Evolutionary conservation across 371 early-diverging fungal species (phyloP), one percentile per base, ranked within the genome.

Genomic region (Nematocida sp.): DNA sequence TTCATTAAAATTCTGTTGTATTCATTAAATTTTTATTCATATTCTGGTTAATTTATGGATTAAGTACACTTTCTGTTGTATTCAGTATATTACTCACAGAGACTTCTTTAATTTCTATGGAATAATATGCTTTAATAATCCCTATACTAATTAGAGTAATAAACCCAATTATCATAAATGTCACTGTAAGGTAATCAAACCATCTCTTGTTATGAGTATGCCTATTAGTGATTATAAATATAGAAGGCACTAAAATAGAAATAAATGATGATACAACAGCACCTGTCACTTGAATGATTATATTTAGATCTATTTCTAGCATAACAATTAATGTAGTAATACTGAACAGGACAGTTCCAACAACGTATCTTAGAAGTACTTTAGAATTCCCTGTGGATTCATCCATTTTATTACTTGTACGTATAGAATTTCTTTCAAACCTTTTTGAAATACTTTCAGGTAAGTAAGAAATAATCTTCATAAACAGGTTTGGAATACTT

Each of bases 261-360:
- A 42, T 44, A 23, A 42, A 64, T 33, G 64, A 64, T 13, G 64
- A 33, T 15, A 64, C 42, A 18, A 64, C 23, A 1, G 44, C 64
- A 11, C 64, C 64, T 27, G 64, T 33, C 23, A 64, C 18, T 11
- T 64, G 33, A 40, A 64, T 64, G 3, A 64, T 45, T 15, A 42
- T 27, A 13, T 7, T 44, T 27, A 64, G 13, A 42, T 64, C 44
- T 0, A 64, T 11, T 23, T 42, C 4, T 11, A 64, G 7, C 7
- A 64, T 33, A 44, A 42, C 64, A 11, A 45, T 11, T 15, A 64
- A 6, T 64, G 44, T 64, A 15, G 39, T 64, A 39, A 44, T 9
- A 39, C 11, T 13, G 42, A 64, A 64, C 7, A 64, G 9, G 23
- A 64, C 15, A 42, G 64, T 40, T 15, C 64, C 64, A 20, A 64